Conservation (phyloP, 257 asterid genomes). For the Solanum pinnatisectum region DNA sequence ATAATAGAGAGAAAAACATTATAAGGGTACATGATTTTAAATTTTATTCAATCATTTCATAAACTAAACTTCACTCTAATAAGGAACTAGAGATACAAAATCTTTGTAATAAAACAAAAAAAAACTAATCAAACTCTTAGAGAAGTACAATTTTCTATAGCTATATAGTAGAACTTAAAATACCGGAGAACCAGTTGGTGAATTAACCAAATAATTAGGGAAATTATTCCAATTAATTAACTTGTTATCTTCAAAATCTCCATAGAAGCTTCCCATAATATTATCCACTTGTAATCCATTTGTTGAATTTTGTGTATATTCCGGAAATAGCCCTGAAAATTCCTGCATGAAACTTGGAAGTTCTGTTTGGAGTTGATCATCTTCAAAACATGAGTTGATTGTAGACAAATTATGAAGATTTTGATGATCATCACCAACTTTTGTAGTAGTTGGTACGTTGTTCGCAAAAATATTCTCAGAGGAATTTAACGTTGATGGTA, state of each 20-base stretch:
- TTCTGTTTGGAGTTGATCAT: not conserved
- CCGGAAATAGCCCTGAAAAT: not conserved
- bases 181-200: slow-evolving; percentile 1
- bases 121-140: not conserved
- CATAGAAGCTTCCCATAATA: not conserved
- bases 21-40: not conserved
- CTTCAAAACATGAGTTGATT: not conserved
- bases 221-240: slow-evolving; percentile 10
- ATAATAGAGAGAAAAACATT: not conserved
- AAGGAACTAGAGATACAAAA: not conserved
- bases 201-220: not conserved
- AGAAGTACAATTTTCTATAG: not conserved
- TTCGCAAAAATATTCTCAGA: not conserved
- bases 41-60: not conserved
- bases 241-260: slow-evolving; percentile 2
- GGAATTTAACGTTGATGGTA: not conserved
- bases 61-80: not conserved
- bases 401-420: not conserved
- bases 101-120: not conserved
- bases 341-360: not conserved
- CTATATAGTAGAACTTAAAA: not conserved
- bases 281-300: not conserved
- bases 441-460: not conserved
- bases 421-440: not conserved
- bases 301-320: not conserved